A percentile compares a stretch with the other conserved stretches of the same genome.
These are phyloP conservation scores for Tetracladium marchalianum DNA, from an alignment of 495 filamentous ascomycete species.

Conservation along the genomic window DNA sequence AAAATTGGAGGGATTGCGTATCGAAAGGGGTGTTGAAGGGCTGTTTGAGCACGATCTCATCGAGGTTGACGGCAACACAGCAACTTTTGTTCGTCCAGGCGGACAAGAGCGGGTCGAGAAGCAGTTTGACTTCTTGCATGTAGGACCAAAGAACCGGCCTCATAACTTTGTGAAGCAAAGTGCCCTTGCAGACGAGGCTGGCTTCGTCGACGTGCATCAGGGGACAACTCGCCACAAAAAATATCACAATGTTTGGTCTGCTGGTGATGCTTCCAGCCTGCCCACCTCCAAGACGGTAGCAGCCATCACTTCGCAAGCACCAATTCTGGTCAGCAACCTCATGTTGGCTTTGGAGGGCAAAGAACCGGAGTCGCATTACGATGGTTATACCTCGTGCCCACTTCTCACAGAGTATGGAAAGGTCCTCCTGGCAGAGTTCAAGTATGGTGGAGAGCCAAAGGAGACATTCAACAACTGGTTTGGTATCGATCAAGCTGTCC, in stretches of 20 bases:
- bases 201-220: conserved; percentile 56
- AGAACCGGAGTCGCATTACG: conserved; percentile 40
- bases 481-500: conserved; percentile 46
- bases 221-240: conserved; percentile 50
- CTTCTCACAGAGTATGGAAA: conserved; percentile 56
- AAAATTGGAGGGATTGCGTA: conserved; percentile 47
- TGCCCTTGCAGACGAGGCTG: conserved; percentile 45
- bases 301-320: conserved; percentile 53
- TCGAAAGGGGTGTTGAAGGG: conserved; percentile 53
- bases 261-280: conserved; percentile 55
- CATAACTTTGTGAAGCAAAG: conserved; percentile 50
- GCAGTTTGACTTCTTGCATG: conserved; percentile 52
- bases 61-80: conserved; percentile 47
- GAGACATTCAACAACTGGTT: conserved; percentile 52
- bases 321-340: conserved; percentile 49
- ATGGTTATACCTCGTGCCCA: conserved; percentile 63
- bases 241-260: conserved; percentile 58
- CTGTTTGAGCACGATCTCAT: conserved; percentile 58
- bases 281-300: conserved; percentile 62
- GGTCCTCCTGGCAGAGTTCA: conserved; percentile 62
- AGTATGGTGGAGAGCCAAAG: conserved; percentile 61
- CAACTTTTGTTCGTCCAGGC: conserved; percentile 38
- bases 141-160: conserved; percentile 52
- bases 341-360: conserved; percentile 44
- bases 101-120: conserved; percentile 35